A percentile compares a stretch with the other conserved stretches of the same genome.
These are phyloP conservation scores for Scheffersomyces titani DNA, from an alignment of 1,139 yeast species.

Conservation along the genomic window DNA sequence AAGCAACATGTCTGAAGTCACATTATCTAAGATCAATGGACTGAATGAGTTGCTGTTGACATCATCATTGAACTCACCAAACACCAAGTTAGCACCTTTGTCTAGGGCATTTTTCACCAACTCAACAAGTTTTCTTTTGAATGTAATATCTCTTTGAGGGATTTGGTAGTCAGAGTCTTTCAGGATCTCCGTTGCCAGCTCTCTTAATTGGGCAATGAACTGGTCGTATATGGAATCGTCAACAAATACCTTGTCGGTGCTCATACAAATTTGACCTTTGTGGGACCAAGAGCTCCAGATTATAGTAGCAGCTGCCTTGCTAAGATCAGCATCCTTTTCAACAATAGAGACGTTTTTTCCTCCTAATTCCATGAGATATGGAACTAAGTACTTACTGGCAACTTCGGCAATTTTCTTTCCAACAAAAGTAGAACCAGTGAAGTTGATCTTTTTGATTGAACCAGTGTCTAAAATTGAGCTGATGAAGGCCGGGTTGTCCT, in stretches of 20 bases:
- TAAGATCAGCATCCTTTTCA: constrained; percentile 33
- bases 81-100: constrained; percentile 41
- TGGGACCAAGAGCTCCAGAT: constrained; percentile 40
- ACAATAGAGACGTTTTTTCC: constrained; percentile 45
- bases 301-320: constrained; percentile 28
- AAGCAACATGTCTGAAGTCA: constrained; percentile 35
- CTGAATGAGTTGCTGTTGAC: constrained; percentile 10
- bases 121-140: constrained; percentile 21
- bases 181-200: constrained; percentile 20
- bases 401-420: constrained; percentile 33
- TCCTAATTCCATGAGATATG: constrained; percentile 41
- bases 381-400: constrained; percentile 31
- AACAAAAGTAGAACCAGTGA: constrained; percentile 45
- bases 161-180: constrained; percentile 22
- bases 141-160: constrained; percentile 29
- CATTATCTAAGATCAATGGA: constrained; percentile 38
- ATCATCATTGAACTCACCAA: constrained; percentile 17
- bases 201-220: constrained; percentile 18
- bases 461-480: constrained; percentile 27
- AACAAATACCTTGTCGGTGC: constrained; percentile 38
- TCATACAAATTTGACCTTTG: constrained; percentile 51
- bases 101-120: constrained; percentile 42
- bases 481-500: constrained; percentile 24
- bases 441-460: constrained; percentile 35
- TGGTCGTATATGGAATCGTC: constrained; percentile 33